phyloP scores from a whole-genome alignment of 768 basidiomycete genomes.

The Leccinum boreale region DNA sequence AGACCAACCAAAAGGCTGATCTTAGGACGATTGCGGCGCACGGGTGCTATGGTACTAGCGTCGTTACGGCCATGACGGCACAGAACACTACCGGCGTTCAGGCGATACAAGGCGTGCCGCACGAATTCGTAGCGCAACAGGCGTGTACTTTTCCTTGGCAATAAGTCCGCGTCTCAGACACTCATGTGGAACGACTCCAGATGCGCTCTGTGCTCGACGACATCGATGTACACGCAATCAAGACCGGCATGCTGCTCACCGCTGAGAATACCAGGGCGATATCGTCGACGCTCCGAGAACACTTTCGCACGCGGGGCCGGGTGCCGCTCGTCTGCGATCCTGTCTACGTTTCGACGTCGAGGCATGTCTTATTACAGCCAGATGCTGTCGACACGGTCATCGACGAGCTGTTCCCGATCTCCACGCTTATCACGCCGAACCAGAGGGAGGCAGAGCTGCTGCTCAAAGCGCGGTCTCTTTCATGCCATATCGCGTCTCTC shows the following conservation, averaged over 20 bases:
- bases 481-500: slow-evolving; percentile 40
- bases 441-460: slow-evolving; percentile 75
- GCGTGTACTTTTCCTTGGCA: no score
- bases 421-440: slow-evolving; percentile 81
- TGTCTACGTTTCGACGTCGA: slow-evolving; percentile 88
- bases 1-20: slow-evolving; percentile 58
- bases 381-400: slow-evolving; percentile 62
- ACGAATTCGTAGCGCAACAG: slow-evolving; percentile 59
- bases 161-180: neutral
- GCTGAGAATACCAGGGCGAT: slow-evolving; percentile 40
- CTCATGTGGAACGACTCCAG: slow-evolving; percentile 36
- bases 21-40: slow-evolving; percentile 80
- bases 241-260: slow-evolving; percentile 87
- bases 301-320: slow-evolving; percentile 32
- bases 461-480: slow-evolving; percentile 37
- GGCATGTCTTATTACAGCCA: slow-evolving; percentile 69
- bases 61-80: slow-evolving; percentile 81
- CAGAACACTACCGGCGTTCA: slow-evolving; percentile 89
- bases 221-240: slow-evolving; percentile 67
- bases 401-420: slow-evolving; percentile 64
- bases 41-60: slow-evolving; percentile 76
- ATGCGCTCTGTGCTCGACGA: slow-evolving; percentile 63
- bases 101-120: slow-evolving; percentile 62
- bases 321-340: slow-evolving; percentile 80
- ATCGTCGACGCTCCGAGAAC: slow-evolving; percentile 44